These are phyloP conservation scores for Fusarium sp. DNA, from an alignment of 2,329 filamentous ascomycete species.

Conservation along the genomic window DNA sequence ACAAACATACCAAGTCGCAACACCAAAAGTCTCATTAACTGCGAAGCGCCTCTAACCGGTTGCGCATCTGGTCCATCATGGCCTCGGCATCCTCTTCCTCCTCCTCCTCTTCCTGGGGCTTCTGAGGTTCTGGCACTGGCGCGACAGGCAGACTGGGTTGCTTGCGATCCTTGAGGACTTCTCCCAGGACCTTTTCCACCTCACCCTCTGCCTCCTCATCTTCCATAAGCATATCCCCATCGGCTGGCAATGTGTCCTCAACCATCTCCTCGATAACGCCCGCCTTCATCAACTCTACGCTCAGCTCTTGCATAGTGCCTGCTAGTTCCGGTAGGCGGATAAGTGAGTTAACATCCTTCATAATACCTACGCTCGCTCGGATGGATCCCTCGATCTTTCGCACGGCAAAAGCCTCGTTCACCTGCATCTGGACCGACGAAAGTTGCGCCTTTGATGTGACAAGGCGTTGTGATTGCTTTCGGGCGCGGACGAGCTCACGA, in stretches of 20 bases:
- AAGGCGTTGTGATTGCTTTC: constrained; percentile 79
- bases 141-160: constrained; percentile 67
- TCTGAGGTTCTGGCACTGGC: constrained; percentile 66
- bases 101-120: constrained; percentile 63
- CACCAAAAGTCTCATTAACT: constrained; percentile 63
- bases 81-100: constrained; percentile 86
- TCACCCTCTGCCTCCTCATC: constrained; percentile 81
- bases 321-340: constrained; percentile 87
- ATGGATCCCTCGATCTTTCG: constrained; percentile 96
- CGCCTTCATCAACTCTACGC: constrained; percentile 88
- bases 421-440: constrained; percentile 94
- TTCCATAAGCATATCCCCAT: constrained; percentile 76
- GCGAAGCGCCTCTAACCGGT: constrained; percentile 88
- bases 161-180: constrained; percentile 86
- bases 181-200: constrained; percentile 91
- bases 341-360: constrained; percentile 94
- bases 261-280: constrained; percentile 99
- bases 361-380: constrained; percentile 85
- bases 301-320: constrained; percentile 88
- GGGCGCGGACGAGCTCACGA: constrained; percentile 83
- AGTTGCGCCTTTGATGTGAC: constrained; percentile 92
- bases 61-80: constrained; percentile 94
- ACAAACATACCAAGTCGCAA: not conserved
- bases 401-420: constrained; percentile 94
- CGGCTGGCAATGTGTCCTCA: constrained; percentile 83